phyloP scores from a whole-genome alignment of 2,329 filamentous ascomycete species.

The Bipolaris victoriae region DNA sequence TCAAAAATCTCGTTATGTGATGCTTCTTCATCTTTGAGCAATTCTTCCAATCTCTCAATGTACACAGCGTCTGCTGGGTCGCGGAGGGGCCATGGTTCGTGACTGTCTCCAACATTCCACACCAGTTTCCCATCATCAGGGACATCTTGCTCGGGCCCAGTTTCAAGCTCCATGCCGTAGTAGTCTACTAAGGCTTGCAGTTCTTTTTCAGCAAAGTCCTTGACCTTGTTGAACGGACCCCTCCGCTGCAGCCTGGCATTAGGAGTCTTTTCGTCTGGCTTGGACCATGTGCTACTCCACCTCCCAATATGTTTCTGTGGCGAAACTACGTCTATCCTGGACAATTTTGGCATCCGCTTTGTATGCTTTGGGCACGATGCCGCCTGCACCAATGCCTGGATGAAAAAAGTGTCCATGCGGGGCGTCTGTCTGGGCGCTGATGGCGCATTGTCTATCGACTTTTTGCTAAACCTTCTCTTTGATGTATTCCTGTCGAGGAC shows the following conservation, averaged over 20 bases:
- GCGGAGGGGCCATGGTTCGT: slow-evolving; percentile 43
- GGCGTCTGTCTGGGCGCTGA: not conserved
- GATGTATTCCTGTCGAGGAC: slow-evolving; percentile 3
- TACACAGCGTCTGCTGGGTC: slow-evolving; percentile 44
- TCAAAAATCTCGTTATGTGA: slow-evolving; percentile 58
- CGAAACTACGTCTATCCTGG: not conserved
- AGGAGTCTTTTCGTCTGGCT: slow-evolving; percentile 15
- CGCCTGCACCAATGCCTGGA: slow-evolving; percentile 60
- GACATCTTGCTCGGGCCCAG: slow-evolving; percentile 36
- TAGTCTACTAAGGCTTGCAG: slow-evolving; percentile 57
- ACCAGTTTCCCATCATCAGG: slow-evolving; percentile 37
- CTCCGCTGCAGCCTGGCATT: slow-evolving; percentile 13
- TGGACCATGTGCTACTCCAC: slow-evolving; percentile 22
- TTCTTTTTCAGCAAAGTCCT: slow-evolving; percentile 51
- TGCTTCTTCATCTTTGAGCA: slow-evolving; percentile 53
- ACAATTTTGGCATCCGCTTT: slow-evolving; percentile 39
- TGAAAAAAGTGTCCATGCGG: slow-evolving; percentile 59
- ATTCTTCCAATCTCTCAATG: slow-evolving; percentile 42
- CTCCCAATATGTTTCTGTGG: slow-evolving; percentile 22
- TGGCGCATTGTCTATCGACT: slow-evolving; percentile 21
- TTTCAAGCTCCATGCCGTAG: slow-evolving; percentile 47
- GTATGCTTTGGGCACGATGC: slow-evolving; percentile 59
- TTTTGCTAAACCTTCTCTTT: slow-evolving; percentile 29
- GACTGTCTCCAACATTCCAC: slow-evolving; percentile 42
- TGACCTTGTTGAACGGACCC: slow-evolving; percentile 31